Evolutionary conservation across 2,329 filamentous ascomycete genomes (phyloP).

Genomic region (Trichoderma sp.): DNA sequence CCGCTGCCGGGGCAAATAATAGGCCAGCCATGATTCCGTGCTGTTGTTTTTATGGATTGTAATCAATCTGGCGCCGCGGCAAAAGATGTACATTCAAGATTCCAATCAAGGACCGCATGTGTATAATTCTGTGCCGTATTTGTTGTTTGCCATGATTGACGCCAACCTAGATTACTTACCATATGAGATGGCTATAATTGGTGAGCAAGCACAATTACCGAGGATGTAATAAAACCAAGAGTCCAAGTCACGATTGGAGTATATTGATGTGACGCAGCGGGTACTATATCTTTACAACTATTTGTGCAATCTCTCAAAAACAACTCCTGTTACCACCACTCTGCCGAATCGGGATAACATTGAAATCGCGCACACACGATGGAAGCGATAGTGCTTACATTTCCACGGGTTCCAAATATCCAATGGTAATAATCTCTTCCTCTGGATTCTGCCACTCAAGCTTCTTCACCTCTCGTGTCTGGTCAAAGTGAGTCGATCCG

Average conservation of each 20-base stretch:
- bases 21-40: background rate
- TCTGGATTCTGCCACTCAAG: conserved; percentile 3
- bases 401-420: background rate
- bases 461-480: conserved; percentile 31
- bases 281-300: background rate
- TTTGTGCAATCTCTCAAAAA: background rate
- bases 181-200: background rate
- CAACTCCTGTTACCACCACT: background rate
- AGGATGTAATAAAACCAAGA: background rate
- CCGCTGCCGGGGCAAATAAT: background rate
- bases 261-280: no score
- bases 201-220: background rate
- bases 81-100: background rate
- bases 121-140: background rate
- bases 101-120: background rate
- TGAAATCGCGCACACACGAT: background rate
- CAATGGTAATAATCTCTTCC: background rate
- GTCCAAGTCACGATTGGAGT: background rate
- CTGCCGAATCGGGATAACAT: no score
- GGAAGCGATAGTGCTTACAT: background rate
- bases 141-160: background rate
- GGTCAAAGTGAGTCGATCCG: conserved; percentile 37
- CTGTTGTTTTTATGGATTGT: background rate
- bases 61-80: background rate
- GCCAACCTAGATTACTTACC: background rate